Evolutionary conservation across 1,284 basidiomycete species (phyloP).

Genomic region (Tremellales sp.): DNA sequence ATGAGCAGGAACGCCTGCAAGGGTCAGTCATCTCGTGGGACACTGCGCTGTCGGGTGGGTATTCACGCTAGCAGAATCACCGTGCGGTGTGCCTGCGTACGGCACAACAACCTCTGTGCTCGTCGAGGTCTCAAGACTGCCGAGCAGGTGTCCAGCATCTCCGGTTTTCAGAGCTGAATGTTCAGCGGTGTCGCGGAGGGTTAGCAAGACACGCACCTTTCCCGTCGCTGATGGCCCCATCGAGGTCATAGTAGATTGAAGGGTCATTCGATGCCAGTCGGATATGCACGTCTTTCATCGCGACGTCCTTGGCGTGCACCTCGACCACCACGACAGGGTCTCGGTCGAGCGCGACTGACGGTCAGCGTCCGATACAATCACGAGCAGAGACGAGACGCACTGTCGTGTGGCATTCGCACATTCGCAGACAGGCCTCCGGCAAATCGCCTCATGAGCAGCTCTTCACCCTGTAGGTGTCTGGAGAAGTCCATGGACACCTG

Average conservation of each 20-base stretch:
- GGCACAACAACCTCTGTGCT: constrained; percentile 21
- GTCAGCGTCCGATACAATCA: no score
- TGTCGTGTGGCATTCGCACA: no score
- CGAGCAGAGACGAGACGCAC: no score
- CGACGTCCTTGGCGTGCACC: constrained; percentile 10
- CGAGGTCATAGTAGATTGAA: constrained; percentile 22
- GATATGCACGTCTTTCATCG: constrained; percentile 15
- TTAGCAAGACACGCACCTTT: neutral
- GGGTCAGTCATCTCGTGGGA: no score
- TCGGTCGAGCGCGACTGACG: constrained; percentile 36
- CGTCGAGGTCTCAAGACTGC: constrained; percentile 13
- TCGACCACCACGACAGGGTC: constrained; percentile 32
- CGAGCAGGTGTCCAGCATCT: constrained; percentile 5
- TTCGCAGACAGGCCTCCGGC: no score
- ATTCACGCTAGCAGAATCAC: constrained; percentile 27
- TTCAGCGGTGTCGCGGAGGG: no score
- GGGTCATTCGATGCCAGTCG: constrained; percentile 15
- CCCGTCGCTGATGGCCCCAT: no score
- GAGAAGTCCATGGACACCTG: constrained; percentile 17
- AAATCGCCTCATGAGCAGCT: constrained; percentile 1
- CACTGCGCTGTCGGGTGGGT: neutral
- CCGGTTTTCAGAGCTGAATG: no score
- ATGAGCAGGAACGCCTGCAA: neutral
- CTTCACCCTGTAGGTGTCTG: neutral
- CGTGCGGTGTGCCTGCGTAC: constrained; percentile 28